Conservation (phyloP, 345 rosid species). For the Salix dunnii region DNA sequence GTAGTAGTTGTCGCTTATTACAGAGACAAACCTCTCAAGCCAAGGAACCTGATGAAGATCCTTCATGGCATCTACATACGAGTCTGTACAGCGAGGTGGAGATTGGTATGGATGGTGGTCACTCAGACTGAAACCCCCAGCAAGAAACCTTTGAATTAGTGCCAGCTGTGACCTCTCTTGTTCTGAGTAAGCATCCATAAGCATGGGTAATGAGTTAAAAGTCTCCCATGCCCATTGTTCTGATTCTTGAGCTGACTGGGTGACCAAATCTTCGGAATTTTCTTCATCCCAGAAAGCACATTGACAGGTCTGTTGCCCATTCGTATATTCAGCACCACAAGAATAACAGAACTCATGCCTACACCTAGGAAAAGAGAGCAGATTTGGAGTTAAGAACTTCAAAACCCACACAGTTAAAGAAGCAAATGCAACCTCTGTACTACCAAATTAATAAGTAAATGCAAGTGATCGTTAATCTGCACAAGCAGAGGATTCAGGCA, state of each 20-base stretch:
- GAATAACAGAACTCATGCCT: slow-evolving; percentile 94
- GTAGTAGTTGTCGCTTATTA: slow-evolving; percentile 86
- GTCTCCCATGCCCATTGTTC: slow-evolving; percentile 99
- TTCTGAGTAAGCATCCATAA: slow-evolving; percentile 87
- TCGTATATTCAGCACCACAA: slow-evolving; percentile 83
- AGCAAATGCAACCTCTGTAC: not conserved
- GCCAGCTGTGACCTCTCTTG: slow-evolving; percentile 95
- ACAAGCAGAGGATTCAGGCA: not conserved
- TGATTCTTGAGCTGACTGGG: slow-evolving; percentile 65
- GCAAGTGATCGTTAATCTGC: not conserved
- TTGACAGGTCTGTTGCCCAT: slow-evolving; percentile 72
- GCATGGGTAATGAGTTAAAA: slow-evolving; percentile 73
- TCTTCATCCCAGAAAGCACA: slow-evolving; percentile 93
- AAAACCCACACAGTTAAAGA: not conserved
- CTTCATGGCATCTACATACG: slow-evolving; percentile 84
- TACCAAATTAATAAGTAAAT: not conserved
- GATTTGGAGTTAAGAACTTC: not conserved
- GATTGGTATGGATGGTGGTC: slow-evolving; percentile 86
- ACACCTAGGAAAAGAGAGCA: slow-evolving; percentile 50
- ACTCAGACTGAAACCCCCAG: slow-evolving; percentile 87
- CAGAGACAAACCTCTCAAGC: slow-evolving; percentile 97
- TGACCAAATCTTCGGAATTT: slow-evolving; percentile 50
- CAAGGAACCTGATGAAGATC: slow-evolving; percentile 97
- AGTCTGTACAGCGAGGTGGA: slow-evolving; percentile 83
- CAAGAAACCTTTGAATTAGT: slow-evolving; percentile 84